These are phyloP conservation scores for Fusarium humuli DNA, from an alignment of 2,329 filamentous ascomycete genomes.

Conservation along the genomic window DNA sequence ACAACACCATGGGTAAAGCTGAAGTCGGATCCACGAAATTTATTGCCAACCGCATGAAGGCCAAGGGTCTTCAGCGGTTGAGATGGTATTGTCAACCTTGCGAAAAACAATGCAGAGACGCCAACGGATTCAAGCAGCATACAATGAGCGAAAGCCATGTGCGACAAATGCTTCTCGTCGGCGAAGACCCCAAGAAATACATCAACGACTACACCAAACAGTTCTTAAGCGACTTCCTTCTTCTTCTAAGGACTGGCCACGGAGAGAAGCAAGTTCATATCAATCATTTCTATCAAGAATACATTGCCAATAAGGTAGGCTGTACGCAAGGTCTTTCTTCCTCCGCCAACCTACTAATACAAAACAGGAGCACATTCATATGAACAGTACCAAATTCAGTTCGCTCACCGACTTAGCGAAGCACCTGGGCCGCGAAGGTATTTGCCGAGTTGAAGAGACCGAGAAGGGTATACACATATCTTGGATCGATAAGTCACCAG, in stretches of 20 bases:
- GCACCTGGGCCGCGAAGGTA: slow-evolving; percentile 83
- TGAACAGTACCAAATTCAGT: slow-evolving; percentile 57
- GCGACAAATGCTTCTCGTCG: slow-evolving; percentile 87
- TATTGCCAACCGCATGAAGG: slow-evolving; percentile 90
- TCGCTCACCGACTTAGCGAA: slow-evolving; percentile 88
- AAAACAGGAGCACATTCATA: slow-evolving; percentile 78
- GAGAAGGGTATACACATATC: slow-evolving; percentile 86
- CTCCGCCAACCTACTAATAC: not conserved
- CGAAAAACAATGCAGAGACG: slow-evolving; percentile 74
- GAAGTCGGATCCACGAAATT: slow-evolving; percentile 93
- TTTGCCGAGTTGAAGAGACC: slow-evolving; percentile 90
- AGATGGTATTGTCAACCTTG: slow-evolving; percentile 94
- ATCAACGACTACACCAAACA: slow-evolving; percentile 86
- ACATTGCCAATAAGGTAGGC: slow-evolving; percentile 78
- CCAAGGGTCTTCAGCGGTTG: slow-evolving; percentile 80
- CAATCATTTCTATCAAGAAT: slow-evolving; percentile 95
- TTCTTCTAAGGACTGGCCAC: slow-evolving; percentile 82
- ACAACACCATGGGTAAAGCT: slow-evolving; percentile 82
- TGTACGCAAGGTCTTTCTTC: accelerated
- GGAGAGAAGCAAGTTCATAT: slow-evolving; percentile 90
- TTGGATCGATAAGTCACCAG: slow-evolving; percentile 93
- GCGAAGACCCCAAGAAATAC: slow-evolving; percentile 85
- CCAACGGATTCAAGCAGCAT: slow-evolving; percentile 94
- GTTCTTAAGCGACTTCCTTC: slow-evolving; percentile 83
- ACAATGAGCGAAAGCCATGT: slow-evolving; percentile 87